phyloP scores from a whole-genome alignment of 495 filamentous ascomycete species.

The Talaromyces borbonicus region DNA sequence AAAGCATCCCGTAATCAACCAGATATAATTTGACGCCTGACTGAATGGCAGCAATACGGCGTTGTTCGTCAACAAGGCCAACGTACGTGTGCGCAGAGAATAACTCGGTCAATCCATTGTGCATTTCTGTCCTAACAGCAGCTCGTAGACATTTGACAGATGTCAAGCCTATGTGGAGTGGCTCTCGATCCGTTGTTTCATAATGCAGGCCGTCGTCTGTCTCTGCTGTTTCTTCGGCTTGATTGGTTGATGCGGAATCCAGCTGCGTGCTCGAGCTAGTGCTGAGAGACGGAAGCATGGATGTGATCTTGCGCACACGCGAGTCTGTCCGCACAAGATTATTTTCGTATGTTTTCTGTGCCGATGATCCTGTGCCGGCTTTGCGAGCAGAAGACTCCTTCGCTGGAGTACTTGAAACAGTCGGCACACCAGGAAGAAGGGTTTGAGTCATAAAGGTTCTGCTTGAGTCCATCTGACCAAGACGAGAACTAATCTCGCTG shows the following conservation, averaged over 20 bases:
- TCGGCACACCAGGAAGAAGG: constrained; percentile 58
- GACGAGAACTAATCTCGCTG: constrained; percentile 63
- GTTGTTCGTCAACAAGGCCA: constrained; percentile 78
- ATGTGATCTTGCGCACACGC: constrained; percentile 86
- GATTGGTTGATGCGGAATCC: constrained; percentile 12
- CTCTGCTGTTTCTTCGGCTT: constrained; percentile 1
- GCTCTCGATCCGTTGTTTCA: constrained; percentile 57
- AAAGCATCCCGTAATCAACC: constrained; percentile 84
- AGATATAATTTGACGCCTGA: constrained; percentile 87
- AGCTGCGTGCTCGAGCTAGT: constrained; percentile 11
- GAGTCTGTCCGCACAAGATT: constrained; percentile 88
- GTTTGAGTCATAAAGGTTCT: constrained; percentile 91
- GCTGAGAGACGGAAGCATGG: constrained; percentile 52
- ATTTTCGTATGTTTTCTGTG: constrained; percentile 68
- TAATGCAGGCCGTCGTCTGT: constrained; percentile 51
- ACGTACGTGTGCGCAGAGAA: constrained; percentile 90
- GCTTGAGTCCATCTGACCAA: constrained; percentile 88
- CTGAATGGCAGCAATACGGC: constrained; percentile 86
- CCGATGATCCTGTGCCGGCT: constrained; percentile 26
- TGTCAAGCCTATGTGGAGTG: constrained; percentile 57
- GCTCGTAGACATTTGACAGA: constrained; percentile 77
- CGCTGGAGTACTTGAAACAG: constrained; percentile 15
- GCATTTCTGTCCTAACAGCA: constrained; percentile 72
- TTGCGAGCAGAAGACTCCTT: constrained; percentile 13
- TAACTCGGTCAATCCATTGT: constrained; percentile 80